These are phyloP conservation scores for Quaeritorhiza haematococci DNA, from an alignment of 371 early-diverging fungal species.

Conservation along the genomic window DNA sequence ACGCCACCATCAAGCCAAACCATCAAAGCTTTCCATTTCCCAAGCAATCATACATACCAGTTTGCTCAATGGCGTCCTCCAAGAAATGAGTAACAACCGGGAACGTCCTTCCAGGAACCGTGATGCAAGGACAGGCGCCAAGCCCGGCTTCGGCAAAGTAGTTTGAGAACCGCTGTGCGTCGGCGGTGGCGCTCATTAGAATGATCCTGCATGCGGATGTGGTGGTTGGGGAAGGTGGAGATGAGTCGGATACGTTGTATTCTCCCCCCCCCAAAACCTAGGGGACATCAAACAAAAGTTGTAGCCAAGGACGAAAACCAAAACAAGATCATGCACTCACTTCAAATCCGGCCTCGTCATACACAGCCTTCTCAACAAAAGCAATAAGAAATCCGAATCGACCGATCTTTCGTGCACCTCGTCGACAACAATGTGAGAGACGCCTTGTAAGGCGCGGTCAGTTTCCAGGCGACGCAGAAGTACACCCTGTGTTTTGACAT, in stretches of 20 bases:
- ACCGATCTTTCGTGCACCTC: constrained; percentile 60
- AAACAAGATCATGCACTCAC: background rate
- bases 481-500: constrained; percentile 32
- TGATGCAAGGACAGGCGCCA: constrained; percentile 51
- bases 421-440: constrained; percentile 51
- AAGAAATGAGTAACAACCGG: constrained; percentile 68
- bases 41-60: constrained; percentile 51
- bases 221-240: too few species aligned
- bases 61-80: constrained; percentile 62
- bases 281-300: constrained; percentile 35
- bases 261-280: constrained; percentile 46
- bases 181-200: constrained; percentile 53
- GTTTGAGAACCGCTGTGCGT: constrained; percentile 28
- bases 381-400: constrained; percentile 56
- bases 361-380: constrained; percentile 23
- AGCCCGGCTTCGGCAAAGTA: constrained; percentile 37
- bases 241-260: background rate
- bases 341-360: constrained; percentile 22
- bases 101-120: constrained; percentile 76
- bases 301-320: background rate
- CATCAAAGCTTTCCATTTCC: constrained; percentile 18
- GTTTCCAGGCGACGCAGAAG: constrained; percentile 45
- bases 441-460: constrained; percentile 27
- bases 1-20: background rate
- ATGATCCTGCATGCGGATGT: constrained; percentile 45